Conservation (phyloP, 2,329 filamentous ascomycete species). For the Xylaria multiplex region DNA sequence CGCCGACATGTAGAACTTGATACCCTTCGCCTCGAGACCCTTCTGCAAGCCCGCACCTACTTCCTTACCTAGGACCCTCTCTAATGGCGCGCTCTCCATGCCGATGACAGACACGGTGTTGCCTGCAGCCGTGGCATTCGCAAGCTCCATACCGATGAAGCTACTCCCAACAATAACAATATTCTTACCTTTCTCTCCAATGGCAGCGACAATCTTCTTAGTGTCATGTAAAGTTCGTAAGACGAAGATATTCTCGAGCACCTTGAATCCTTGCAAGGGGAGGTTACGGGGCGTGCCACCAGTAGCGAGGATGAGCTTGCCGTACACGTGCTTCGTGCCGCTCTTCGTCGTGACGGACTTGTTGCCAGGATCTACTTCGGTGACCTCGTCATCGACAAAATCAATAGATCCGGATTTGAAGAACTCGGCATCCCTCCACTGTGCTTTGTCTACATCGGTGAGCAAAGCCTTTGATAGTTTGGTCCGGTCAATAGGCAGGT, state of each 20-base stretch:
- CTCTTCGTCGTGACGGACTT: slow-evolving; percentile 80
- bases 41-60: slow-evolving; percentile 85
- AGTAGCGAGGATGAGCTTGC: slow-evolving; percentile 89
- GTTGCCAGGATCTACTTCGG: slow-evolving; percentile 76
- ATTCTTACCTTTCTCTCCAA: slow-evolving; percentile 88
- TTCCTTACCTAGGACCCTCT: slow-evolving; percentile 83
- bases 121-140: slow-evolving; percentile 79
- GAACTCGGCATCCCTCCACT: slow-evolving; percentile 80
- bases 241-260: slow-evolving; percentile 86
- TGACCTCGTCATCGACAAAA: slow-evolving; percentile 72
- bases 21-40: slow-evolving; percentile 82
- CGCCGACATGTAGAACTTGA: slow-evolving; percentile 87
- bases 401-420: slow-evolving; percentile 72
- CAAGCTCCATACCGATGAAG: slow-evolving; percentile 99
- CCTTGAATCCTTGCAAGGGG: slow-evolving; percentile 86
- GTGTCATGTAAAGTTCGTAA: slow-evolving; percentile 81
- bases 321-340: slow-evolving; percentile 78
- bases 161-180: slow-evolving; percentile 91
- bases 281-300: slow-evolving; percentile 81
- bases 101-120: slow-evolving; percentile 89
- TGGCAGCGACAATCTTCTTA: slow-evolving; percentile 79
- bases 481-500: slow-evolving; percentile 89
- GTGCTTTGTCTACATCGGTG: slow-evolving; percentile 80
- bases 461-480: slow-evolving; percentile 96
- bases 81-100: slow-evolving; percentile 86